Conservation (phyloP, 306 rosid genomes). For the Prunus dulcis region DNA sequence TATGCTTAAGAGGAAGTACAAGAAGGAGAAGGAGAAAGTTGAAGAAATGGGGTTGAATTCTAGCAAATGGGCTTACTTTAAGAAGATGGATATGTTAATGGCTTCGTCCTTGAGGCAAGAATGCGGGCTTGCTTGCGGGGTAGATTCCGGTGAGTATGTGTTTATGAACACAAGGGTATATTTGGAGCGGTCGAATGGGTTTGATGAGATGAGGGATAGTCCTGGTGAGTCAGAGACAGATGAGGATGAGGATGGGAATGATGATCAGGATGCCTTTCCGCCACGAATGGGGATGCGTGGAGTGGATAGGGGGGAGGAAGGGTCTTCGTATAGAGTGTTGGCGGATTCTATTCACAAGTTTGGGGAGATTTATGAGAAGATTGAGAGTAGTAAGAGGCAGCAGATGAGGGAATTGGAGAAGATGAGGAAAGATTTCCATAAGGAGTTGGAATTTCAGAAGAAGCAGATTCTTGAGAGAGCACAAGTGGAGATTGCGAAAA, state of each 20-base stretch:
- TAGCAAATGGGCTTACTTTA: constrained; percentile 57
- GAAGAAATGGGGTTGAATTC: constrained; percentile 53
- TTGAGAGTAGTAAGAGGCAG: constrained; percentile 79
- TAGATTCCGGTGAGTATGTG: constrained; percentile 84
- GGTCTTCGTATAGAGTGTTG: constrained; percentile 49
- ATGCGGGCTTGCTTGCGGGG: constrained; percentile 73
- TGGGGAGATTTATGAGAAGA: constrained; percentile 76
- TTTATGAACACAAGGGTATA: constrained; percentile 74
- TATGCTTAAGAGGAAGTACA: constrained; percentile 62
- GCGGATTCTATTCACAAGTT: constrained; percentile 72
- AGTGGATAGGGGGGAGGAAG: constrained; percentile 24
- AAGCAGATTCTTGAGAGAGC: constrained; percentile 80
- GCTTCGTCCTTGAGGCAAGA: constrained; percentile 58
- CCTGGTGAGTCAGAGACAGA: constrained; percentile 70
- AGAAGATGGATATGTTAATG: constrained; percentile 86
- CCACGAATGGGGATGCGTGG: constrained; percentile 14
- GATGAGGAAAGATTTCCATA: constrained; percentile 63
- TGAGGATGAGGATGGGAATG: constrained; percentile 31
- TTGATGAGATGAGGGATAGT: constrained; percentile 93
- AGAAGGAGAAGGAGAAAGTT: constrained; percentile 60
- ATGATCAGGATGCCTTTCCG: constrained; percentile 12
- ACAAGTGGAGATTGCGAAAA: constrained; percentile 57
- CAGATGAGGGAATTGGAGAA: constrained; percentile 87
- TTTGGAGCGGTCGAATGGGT: constrained; percentile 67
- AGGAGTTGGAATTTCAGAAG: constrained; percentile 78